Evolutionary conservation across 2,329 filamentous ascomycete genomes (phyloP), one percentile per base, ranked within the genome.

Genomic region (Aspergillus awamori): DNA sequence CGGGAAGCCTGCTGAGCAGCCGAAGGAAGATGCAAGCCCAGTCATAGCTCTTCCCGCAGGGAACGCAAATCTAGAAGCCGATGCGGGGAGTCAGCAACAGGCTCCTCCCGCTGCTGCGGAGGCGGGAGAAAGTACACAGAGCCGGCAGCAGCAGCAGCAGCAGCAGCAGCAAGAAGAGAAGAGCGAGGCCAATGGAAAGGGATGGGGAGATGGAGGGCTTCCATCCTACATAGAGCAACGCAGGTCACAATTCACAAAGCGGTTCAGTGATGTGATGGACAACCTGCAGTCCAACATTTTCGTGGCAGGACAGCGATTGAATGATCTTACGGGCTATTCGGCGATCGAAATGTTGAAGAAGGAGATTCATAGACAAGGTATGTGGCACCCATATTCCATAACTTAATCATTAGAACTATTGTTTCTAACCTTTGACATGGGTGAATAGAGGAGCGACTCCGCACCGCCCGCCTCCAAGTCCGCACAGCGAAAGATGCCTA

Each of bases 271-370:
- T 59, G 81, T 96, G 74, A 96, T 98, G 91, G 95, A 99, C 79
- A 88, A 91, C 65, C 76, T 97, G 20, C 92, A 98, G 73, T 86
- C 89, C 33, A 93, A 94, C 69, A 84, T 96, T 49, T 90, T 97
- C 65, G 85, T 89, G 55, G 93, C 93, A 4, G 92, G 92, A 2
- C 91, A 95, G 74, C 90, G 91, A 61, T 86, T 99, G 77, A 99
- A 97, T 77, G 92, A 93, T 70, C 86, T 97, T 57, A 99, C 95
- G 2, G 95, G 95, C 66, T 99, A 98, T 81, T 90, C 91, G 1
- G 88, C 90, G 47, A 98, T 99, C 75, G 93, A 97, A 76, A 82
- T 86, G 24, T 86, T 99, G 67, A 96, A 97, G 74, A 79, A 81
- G 8, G 87, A 90, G 61, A 98, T 98, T 76, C 83, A 87, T 15